A percentile compares a stretch with the other conserved stretches of the same genome.
These are phyloP conservation scores for Apiospora rasikravindrae DNA, from an alignment of 2,329 filamentous ascomycete species.

Conservation along the genomic window DNA sequence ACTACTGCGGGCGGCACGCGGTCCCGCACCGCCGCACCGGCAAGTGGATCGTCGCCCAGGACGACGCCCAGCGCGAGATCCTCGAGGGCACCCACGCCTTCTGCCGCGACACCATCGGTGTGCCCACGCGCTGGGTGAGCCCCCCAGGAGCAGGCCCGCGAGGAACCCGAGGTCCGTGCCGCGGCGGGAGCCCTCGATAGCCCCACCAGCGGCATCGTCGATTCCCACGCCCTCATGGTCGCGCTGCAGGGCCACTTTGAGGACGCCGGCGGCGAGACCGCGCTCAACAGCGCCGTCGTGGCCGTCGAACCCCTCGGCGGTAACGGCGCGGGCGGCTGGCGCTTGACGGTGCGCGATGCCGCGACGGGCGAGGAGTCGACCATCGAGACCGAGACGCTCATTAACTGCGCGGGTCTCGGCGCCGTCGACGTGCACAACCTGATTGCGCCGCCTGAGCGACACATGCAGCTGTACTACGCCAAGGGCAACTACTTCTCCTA, in stretches of 20 bases:
- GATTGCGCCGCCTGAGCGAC: conserved; percentile 66
- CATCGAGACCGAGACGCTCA: conserved; percentile 75
- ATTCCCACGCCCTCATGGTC: conserved; percentile 85
- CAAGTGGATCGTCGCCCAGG: conserved; percentile 96
- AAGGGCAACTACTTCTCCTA: conserved; percentile 98
- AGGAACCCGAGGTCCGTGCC: conserved; percentile 80
- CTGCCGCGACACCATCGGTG: conserved; percentile 48
- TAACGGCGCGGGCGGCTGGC: conserved; percentile 69
- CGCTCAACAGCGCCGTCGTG: conserved; percentile 71
- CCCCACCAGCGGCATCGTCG: conserved; percentile 86
- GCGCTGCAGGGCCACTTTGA: conserved; percentile 79
- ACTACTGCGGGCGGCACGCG: conserved; percentile 68
- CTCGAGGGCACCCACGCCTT: conserved; percentile 57
- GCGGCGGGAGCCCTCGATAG: conserved; percentile 79
- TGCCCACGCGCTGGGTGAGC: conserved; percentile 75
- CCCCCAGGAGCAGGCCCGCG: conserved; percentile 61
- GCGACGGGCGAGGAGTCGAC: conserved; percentile 53
- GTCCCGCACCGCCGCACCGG: conserved; percentile 78
- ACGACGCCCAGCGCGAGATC: conserved; percentile 68
- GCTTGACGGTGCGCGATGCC: conserved; percentile 60
- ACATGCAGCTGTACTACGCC: conserved; percentile 74
- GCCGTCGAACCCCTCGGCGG: conserved; percentile 56
- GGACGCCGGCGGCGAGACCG: conserved; percentile 75
- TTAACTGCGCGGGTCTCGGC: conserved; percentile 86
- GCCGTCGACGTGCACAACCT: conserved; percentile 82